Evolutionary conservation across 148 eudicot species (phyloP).

Genomic region (Polygonum maritimum): DNA sequence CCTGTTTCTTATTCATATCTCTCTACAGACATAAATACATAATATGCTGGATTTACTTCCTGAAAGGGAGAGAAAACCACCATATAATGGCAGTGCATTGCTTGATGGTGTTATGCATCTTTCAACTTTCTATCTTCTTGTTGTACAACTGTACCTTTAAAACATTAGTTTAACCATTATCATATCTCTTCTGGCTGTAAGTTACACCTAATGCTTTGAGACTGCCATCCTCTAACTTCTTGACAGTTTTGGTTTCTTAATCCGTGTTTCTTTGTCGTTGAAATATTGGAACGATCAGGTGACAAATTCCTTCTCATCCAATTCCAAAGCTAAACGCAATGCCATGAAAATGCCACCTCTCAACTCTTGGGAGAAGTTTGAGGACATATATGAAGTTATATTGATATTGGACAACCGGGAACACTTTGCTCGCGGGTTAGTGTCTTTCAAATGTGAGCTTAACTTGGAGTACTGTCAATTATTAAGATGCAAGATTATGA

Average conservation of each 20-base stretch:
- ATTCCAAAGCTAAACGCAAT: conserved; percentile 23
- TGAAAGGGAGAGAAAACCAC: neutral
- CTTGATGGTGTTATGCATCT: neutral
- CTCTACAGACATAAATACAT: neutral
- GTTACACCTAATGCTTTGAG: neutral
- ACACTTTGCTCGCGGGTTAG: conserved; percentile 72
- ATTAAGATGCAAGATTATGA: neutral
- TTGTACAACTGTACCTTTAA: neutral
- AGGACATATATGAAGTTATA: conserved; percentile 64
- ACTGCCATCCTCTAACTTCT: neutral
- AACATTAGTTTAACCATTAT: neutral
- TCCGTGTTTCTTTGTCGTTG: neutral
- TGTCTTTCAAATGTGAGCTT: conserved; percentile 6
- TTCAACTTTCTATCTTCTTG: neutral
- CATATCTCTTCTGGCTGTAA: neutral
- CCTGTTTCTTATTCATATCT: neutral
- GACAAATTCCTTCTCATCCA: conserved; percentile 17
- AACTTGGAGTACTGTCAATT: neutral
- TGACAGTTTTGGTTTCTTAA: neutral
- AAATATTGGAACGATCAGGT: conserved; percentile 28
- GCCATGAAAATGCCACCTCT: conserved; percentile 65
- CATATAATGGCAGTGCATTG: neutral
- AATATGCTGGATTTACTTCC: neutral
- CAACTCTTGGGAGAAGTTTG: conserved; percentile 56
- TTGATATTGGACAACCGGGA: conserved; percentile 84